Base-by-base conservation (phyloP, 345 rosid genomes). In the Mercurialis annua region DNA sequence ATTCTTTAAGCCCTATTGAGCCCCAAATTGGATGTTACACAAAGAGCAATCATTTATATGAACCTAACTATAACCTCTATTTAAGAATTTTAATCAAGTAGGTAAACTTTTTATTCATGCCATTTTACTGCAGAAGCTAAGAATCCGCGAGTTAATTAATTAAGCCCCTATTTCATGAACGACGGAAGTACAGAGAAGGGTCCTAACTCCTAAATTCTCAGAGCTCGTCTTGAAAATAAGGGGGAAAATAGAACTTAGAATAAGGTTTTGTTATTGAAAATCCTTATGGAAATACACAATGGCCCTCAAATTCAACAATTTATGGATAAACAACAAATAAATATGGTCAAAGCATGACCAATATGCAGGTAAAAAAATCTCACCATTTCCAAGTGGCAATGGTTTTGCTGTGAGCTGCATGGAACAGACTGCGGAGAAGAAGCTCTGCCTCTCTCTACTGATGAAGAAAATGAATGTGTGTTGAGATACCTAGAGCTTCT, bases 401-500 rank as follows among this genome's bases (percentile, higher is more conserved):
- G 59, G 33, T 49, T 47, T 17, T 48, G 57, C 53, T 78, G 67
- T 14, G 43, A 52, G 20, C 65, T 60, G 67, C 59, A 34, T 11
- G 46, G 24, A 48, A 27, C 34, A 47, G 54, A 57, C 44, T 24
- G 63, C 3, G 69, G 65, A 47, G 70, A 56, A 34, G 62, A 59
- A 58, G 64, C 73, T 58, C 48, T 62, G 27, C 43, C 51, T 1
- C 67, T 15, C 70, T 68, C 55, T 16, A 59, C 12, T 10, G 74
- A 69, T 17, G 84, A 76, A 54, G 82, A 70, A 68, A 67, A 78
- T 38, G 71, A 71, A 31, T 62, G 70, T 31, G 76, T 65, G 65
- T 74, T 69, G 24, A 72, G 70, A 72, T 74, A 67, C 48, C 58
- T 74, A 51, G 70, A 70, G 72, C 77, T 80, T 71, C 70, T 78